Base-by-base conservation (phyloP, 495 filamentous ascomycete genomes). In the Penicillium lividum region DNA sequence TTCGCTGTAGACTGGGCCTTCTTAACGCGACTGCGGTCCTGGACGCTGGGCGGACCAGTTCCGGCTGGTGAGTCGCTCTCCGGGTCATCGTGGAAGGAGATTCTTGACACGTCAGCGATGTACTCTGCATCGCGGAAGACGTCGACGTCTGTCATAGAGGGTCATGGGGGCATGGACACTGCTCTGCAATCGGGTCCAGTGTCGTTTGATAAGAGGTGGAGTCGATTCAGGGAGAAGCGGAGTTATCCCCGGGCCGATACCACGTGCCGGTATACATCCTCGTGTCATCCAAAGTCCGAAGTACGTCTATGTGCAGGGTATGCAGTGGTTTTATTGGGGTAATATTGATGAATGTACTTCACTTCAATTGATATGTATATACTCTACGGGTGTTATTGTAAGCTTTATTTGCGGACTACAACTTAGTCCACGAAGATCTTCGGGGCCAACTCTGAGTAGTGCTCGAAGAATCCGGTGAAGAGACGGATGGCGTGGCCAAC, bases 401-500 rank as follows among this genome's bases (percentile, higher is more conserved):
- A 8, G 22, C 22, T 29, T 25, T 28, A 31, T 34, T n/a, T 42
- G 25, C 16, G n/a, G 11, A 31, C 57, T 45, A 0, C 22, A 6
- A 42, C 46, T 58, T 73, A 80, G 61, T 97, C 93, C 52, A 97
- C 83, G 47, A 93, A 71, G 60, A 98, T 93, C 59, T 81, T 74
- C 68, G 33, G 27, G 16, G 95, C 89, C 68, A 97, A 68, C 64
- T 87, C 85, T 13, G 86, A 87, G 72, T 89, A 98, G 65, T 89
- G 82, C 63, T 87, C 77, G 73, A 96, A 90, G 74, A 97, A 99
- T 57, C 86, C 85, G 56, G 89, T 85, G 73, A 99, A 97, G 47
- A 99, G 73, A 64, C 87, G 85, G 59, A 96, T 86, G 0, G 89
- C 88, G 74, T 96, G 84, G 61, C 89, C 92, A 6, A 99, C 87